Conservation (phyloP, 768 basidiomycete species). For the Postia placenta region DNA sequence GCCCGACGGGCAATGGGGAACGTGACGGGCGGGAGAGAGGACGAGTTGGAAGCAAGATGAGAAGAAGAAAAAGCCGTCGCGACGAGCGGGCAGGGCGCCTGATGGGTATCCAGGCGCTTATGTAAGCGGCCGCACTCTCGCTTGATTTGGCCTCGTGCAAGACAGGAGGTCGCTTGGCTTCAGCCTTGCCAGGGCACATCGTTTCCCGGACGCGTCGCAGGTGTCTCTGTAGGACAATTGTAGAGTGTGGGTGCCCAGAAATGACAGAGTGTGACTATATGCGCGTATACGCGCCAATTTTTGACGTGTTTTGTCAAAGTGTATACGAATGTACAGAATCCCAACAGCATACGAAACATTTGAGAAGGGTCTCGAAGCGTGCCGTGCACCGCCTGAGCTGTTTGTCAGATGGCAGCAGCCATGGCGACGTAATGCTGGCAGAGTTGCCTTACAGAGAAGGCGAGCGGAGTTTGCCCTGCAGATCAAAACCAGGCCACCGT, state of each 20-base stretch:
- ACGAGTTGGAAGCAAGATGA: conserved; percentile 12
- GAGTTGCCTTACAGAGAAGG: conserved; percentile 12
- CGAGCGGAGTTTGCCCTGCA: conserved; percentile 25
- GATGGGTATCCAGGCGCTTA: conserved; percentile 11
- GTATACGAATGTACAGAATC: neutral
- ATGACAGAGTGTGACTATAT: too few relatives aligned
- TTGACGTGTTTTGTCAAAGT: too few relatives aligned
- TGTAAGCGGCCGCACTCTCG: conserved; percentile 13
- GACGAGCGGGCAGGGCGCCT: neutral
- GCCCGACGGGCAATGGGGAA: conserved; percentile 15
- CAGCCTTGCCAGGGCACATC: neutral
- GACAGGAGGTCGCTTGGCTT: neutral
- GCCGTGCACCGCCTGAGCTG: too few relatives aligned
- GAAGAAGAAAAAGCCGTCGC: conserved; percentile 5
- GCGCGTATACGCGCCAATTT: too few relatives aligned
- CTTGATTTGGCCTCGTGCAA: neutral
- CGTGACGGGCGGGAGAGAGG: conserved; percentile 10
- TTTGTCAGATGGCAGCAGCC: conserved; percentile 20
- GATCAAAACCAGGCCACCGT: conserved; percentile 24
- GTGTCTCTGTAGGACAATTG: too few relatives aligned
- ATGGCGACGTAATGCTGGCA: conserved; percentile 36
- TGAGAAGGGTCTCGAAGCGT: too few relatives aligned
- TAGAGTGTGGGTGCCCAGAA: too few relatives aligned
- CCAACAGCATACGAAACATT: neutral
- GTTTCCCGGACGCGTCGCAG: too few relatives aligned